phyloP scores from a whole-genome alignment of 345 rosid species.

The Angophora floribunda region DNA sequence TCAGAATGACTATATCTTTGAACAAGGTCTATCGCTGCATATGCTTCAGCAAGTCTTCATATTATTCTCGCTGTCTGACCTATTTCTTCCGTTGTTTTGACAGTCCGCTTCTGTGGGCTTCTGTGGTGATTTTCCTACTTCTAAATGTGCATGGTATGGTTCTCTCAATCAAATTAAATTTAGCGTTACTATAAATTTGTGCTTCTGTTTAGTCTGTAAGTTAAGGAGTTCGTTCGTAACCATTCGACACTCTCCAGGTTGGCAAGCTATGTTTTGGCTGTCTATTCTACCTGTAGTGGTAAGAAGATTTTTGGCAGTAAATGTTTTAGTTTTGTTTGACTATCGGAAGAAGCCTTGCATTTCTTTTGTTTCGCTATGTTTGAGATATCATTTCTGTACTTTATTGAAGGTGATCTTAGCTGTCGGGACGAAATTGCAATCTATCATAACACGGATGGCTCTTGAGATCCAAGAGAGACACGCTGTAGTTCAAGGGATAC shows the following conservation, averaged over 20 bases:
- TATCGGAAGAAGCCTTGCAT: neutral
- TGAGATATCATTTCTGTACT: neutral
- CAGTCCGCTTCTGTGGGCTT: constrained; percentile 81
- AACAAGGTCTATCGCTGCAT: neutral
- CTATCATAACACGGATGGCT: constrained; percentile 79
- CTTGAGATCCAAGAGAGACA: constrained; percentile 85
- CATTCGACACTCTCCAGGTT: constrained; percentile 33
- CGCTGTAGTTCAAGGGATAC: constrained; percentile 92
- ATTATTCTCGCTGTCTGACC: neutral
- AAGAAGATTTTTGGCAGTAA: constrained; percentile 15
- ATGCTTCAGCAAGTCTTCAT: neutral
- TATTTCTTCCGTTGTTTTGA: neutral
- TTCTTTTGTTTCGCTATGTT: neutral
- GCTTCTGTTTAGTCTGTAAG: neutral
- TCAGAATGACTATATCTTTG: neutral
- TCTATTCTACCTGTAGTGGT: constrained; percentile 70
- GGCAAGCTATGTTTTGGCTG: constrained; percentile 48
- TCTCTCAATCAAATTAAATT: neutral
- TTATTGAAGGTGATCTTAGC: constrained; percentile 64
- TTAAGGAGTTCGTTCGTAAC: neutral
- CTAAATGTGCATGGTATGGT: constrained; percentile 68
- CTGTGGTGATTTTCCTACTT: constrained; percentile 60
- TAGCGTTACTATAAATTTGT: neutral
- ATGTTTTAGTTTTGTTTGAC: neutral
- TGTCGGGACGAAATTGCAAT: constrained; percentile 89